Evolutionary conservation across 2,329 filamentous ascomycete genomes (phyloP), one percentile per base, ranked within the genome.

Genomic region (Pseudogymnoascus pannorum): DNA sequence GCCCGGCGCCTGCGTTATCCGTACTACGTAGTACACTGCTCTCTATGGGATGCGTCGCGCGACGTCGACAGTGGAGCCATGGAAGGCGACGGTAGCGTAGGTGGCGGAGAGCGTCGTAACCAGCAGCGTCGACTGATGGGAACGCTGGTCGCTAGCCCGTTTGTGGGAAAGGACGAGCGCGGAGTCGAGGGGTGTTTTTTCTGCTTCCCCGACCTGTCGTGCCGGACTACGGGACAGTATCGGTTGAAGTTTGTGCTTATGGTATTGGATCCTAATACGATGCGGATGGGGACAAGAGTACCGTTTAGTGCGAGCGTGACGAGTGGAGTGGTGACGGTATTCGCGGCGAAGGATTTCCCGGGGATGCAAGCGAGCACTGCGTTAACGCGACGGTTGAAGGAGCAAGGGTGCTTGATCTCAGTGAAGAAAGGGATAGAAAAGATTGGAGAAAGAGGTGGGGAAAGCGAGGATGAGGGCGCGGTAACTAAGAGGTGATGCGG

Each of bases 361-460:
- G 90, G 90, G 5, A 94, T 94, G 89, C 80, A 86, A 62, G 86
- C 88, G 1, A 92, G 88, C 72, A 92, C 88, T 24, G 78, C 81
- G 16, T 75, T 94, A 36, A 90, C 90, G 1, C 89, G 89, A 72
- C 79, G 82, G 31, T 76, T 94, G 62, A 90, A 91, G 72, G 80
- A 88, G 68, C 90, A 93, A 74, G 90, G 90, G 3, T 90, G 90
- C 69, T 85, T 91, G 58, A 92, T 94, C 64, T 89, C 89, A 35
- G 89, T 93, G 64, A 93, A 93, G 76, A 94, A 93, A 72, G 90
- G 90, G 12, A 92, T 90, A 66, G 87, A 91, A 63, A 86, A 84
- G 73, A 76, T 58, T 36, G 57, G 76, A 14, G 73, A 67, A 29
- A 33, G 64, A 69, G 62, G 72, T 4, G 31, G 57, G 31, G 57